Percentiles rank a stretch among this genome's conserved stretches.
Conservation (phyloP, 2,329 filamentous ascomycete genomes). For the Fusarium sarcochroum region DNA sequence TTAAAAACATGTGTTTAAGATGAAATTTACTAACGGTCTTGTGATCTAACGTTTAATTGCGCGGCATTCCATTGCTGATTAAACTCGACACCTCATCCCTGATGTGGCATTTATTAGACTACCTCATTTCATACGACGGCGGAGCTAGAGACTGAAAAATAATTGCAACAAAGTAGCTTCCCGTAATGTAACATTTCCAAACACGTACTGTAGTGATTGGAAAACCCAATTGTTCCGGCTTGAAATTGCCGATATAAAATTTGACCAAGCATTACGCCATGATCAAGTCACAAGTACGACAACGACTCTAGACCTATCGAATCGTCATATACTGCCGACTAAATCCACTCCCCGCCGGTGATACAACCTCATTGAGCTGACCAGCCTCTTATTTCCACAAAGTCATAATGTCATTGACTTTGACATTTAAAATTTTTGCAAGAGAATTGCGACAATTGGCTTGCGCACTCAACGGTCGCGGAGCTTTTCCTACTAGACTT, state of each 20-base stretch:
- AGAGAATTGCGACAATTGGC: not conserved
- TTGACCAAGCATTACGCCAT: slow-evolving; percentile 31
- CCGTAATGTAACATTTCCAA: too few species aligned
- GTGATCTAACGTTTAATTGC: not conserved
- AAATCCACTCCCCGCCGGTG: slow-evolving; percentile 13
- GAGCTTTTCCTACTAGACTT: not conserved
- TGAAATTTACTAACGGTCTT: not conserved
- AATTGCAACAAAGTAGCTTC: too few species aligned
- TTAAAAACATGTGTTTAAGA: too few species aligned
- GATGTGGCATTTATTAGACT: too few species aligned
- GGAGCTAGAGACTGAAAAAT: not conserved
- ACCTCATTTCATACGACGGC: not conserved
- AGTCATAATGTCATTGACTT: slow-evolving; percentile 35
- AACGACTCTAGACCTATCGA: slow-evolving; percentile 1
- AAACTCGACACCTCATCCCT: not conserved
- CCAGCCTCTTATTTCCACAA: not conserved
- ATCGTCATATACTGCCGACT: slow-evolving; percentile 4
- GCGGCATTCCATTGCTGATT: not conserved
- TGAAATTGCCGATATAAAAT: not conserved
- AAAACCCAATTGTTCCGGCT: not conserved
- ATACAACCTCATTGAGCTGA: slow-evolving; percentile 14
- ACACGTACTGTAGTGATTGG: not conserved
- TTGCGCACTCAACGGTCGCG: too few species aligned
- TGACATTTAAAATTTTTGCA: not conserved
- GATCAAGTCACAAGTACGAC: slow-evolving; percentile 24